Evolutionary conservation across 768 basidiomycete genomes (phyloP).

Genomic region (Pulveroboletus sp.): DNA sequence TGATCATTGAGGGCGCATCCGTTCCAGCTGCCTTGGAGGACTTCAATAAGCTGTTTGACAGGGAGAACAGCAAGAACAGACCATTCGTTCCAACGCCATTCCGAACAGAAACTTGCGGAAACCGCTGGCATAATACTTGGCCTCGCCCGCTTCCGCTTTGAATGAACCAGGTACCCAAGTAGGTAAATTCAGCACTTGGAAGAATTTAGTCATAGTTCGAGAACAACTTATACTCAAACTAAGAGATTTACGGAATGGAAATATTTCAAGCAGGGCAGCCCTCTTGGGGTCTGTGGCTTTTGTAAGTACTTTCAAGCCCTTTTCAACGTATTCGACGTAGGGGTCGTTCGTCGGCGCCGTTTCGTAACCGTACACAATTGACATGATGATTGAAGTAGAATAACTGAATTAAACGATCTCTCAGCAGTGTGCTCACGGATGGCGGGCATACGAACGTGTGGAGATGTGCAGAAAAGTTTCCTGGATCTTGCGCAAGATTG

Average conservation of each 20-base stretch:
- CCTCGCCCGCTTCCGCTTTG: constrained; percentile 16
- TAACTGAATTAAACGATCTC: constrained; percentile 14
- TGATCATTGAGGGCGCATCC: constrained; percentile 20
- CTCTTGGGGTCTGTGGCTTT: constrained; percentile 17
- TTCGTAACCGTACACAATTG: constrained; percentile 27
- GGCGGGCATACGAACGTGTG: constrained; percentile 18
- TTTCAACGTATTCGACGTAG: constrained; percentile 17
- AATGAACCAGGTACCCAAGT: constrained; percentile 26
- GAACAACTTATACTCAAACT: not conserved
- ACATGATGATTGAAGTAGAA: constrained; percentile 25
- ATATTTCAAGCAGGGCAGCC: constrained; percentile 20
- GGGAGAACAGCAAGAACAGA: not conserved
- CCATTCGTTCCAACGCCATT: constrained; percentile 24
- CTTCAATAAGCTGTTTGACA: not conserved
- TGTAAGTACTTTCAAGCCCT: constrained; percentile 13
- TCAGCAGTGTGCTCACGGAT: not conserved
- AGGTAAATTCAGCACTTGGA: constrained; percentile 23
- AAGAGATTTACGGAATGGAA: constrained; percentile 28
- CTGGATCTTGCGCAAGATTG: constrained; percentile 30
- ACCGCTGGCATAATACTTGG: constrained; percentile 13
- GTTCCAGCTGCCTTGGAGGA: constrained; percentile 14
- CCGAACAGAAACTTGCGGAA: constrained; percentile 21
- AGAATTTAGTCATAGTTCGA: not conserved
- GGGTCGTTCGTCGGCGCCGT: constrained; percentile 18
- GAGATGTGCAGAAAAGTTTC: constrained; percentile 22